phyloP scores from a whole-genome alignment of 495 filamentous ascomycete species.

The Penicillium paradoxum region DNA sequence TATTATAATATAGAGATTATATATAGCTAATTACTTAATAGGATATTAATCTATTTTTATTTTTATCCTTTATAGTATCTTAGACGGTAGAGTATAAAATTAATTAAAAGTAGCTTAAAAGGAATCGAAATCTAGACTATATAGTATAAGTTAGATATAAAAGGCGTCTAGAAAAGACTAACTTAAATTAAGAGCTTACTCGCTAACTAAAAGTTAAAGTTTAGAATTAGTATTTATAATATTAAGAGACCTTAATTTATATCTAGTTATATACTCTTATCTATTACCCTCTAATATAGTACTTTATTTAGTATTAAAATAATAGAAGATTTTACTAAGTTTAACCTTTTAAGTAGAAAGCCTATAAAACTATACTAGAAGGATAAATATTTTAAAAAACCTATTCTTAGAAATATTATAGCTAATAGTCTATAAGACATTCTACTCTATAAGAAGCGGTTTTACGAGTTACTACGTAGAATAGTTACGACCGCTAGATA shows the following conservation, averaged over 20 bases:
- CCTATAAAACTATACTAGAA: conserved; percentile 3
- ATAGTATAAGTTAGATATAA: not conserved
- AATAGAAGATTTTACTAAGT: conserved; percentile 13
- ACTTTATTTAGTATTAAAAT: conserved; percentile 16
- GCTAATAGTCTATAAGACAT: conserved; percentile 18
- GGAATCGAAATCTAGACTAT: conserved; percentile 4
- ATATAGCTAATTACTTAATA: conserved; percentile 2
- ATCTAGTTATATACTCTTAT: conserved; percentile 11
- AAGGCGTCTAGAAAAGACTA: conserved; percentile 8
- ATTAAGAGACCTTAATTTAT: conserved; percentile 17
- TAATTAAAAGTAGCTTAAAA: conserved; percentile 2
- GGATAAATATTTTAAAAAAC: conserved; percentile 14
- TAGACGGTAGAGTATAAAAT: conserved; percentile 8
- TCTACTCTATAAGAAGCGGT: conserved; percentile 7
- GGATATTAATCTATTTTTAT: conserved; percentile 13
- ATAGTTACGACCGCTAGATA: conserved; percentile 14
- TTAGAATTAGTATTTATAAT: conserved; percentile 20
- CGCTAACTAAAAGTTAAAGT: conserved; percentile 5
- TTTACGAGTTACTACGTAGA: conserved; percentile 11
- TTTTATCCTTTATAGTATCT: conserved; percentile 7
- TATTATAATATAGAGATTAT: not conserved
- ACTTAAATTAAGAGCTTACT: not conserved
- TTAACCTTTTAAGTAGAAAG: conserved; percentile 8
- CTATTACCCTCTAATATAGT: conserved; percentile 12
- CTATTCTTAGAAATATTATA: conserved; percentile 20